Conservation (phyloP, 2,329 filamentous ascomycete species). For the Magnaporthiopsis poae region DNA sequence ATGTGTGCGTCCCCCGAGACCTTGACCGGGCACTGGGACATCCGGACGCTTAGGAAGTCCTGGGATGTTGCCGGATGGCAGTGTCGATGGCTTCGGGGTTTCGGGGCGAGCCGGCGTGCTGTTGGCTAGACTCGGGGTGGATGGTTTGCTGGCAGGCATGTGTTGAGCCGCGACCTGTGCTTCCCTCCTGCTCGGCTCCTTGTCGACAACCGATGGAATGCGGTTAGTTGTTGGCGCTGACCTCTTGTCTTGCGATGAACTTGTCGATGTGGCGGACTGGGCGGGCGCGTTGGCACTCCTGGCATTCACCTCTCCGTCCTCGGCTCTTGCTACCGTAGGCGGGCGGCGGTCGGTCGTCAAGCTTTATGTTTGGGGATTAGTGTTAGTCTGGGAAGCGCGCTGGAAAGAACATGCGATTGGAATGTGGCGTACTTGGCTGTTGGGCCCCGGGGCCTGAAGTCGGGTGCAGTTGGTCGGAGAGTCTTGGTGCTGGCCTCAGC, state of each 20-base stretch:
- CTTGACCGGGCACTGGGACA: constrained; percentile 15
- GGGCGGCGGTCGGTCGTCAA: background rate
- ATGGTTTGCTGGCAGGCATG: constrained; percentile 16
- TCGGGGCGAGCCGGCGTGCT: constrained; percentile 21
- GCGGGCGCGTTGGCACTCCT: constrained; percentile 24
- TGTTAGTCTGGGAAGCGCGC: background rate
- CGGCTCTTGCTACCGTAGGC: constrained; percentile 38
- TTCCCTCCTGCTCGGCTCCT: constrained; percentile 16
- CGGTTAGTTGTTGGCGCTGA: constrained; percentile 11
- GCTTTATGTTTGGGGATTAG: background rate
- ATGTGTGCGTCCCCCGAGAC: constrained; percentile 17
- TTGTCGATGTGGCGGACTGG: constrained; percentile 16
- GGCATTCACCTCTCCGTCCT: constrained; percentile 65
- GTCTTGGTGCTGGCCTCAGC: constrained; percentile 17
- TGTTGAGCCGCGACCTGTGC: constrained; percentile 10
- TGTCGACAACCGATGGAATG: constrained; percentile 13
- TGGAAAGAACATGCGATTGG: background rate
- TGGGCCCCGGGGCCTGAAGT: constrained; percentile 49
- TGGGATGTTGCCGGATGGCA: constrained; percentile 15
- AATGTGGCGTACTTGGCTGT: background rate
- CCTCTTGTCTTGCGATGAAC: constrained; percentile 12
- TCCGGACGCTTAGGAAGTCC: constrained; percentile 22
- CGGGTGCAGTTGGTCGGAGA: constrained; percentile 49
- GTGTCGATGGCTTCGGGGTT: constrained; percentile 24
- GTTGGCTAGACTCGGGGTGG: constrained; percentile 18